Evolutionary conservation across 2,329 filamentous ascomycete genomes (phyloP), one percentile per base, ranked within the genome.

Genomic region (Fusarium decemcellulare): DNA sequence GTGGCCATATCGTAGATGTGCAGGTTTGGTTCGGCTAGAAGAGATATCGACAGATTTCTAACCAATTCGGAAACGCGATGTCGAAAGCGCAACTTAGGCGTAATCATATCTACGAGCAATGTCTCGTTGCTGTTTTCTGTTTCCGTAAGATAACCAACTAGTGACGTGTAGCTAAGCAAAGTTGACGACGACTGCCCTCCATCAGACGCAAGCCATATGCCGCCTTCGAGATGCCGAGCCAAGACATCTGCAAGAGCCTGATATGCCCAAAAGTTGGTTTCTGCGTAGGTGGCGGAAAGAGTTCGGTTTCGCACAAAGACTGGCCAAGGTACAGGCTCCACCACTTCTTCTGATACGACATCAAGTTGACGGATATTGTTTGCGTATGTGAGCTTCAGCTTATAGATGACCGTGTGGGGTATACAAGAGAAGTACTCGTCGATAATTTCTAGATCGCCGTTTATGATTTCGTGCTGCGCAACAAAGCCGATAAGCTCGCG

Each of bases 91-190:
- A 30, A 12, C 2, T 2, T 7, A 16, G 10, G 3, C 16, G 16
- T 15, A 0, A 48, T 1, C 12, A 15, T 47, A 3, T 10, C 3
- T 3, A 3, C 2, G 6, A 34, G 32, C 2, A 3, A 8, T 9
- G 32, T 5, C 3, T 34, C 6, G 3, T 3, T 3, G 5, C 6
- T 34, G 2, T 34, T 11, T 2, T 2, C 15, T 16, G 2, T 10
- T 2, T 2, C 32, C 32, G 18, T n/a, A n/a, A n/a, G 44, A 9
- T n/a, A 5, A 3, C 14, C 44, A 34, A 48, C 29, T 4, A 34
- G 15, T 1, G 44, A 48, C 6, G 44, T 30, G 14, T 32, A 48
- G 23, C 44, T 48, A 6, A 34, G 29, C 7, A 16, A 15, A 9
- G 44, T 48, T 34, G 29, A 30, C 6, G 44, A 30, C n/a, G 7